Evolutionary conservation across 257 asterid species (phyloP).

Genomic region (Lithospermum erythrorhizon): DNA sequence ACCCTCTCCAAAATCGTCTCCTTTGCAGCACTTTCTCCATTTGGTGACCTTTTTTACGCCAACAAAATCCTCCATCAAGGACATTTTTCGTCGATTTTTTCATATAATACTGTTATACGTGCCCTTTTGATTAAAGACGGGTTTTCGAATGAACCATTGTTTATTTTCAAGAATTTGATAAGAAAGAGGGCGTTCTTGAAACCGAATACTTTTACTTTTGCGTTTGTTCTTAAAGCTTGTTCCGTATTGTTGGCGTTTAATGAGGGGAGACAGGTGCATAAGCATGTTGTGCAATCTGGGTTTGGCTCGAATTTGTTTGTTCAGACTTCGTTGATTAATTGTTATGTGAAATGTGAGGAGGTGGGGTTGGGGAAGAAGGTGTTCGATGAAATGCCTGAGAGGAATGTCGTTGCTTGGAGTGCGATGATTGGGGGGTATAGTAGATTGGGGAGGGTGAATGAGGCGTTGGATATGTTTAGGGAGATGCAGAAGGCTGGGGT

Average conservation of each 20-base stretch:
- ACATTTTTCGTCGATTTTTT: constrained; percentile 38
- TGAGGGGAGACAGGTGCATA: constrained; percentile 63
- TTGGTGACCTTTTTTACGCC: constrained; percentile 44
- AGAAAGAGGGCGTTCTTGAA: constrained; percentile 22
- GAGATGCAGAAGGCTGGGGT: constrained; percentile 55
- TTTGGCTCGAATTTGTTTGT: constrained; percentile 32
- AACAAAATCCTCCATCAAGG: constrained; percentile 30
- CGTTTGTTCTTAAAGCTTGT: constrained; percentile 55
- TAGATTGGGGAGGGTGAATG: constrained; percentile 49
- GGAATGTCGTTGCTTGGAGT: constrained; percentile 63
- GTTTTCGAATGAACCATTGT: constrained; percentile 32
- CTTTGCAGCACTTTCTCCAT: constrained; percentile 38
- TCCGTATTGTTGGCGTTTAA: constrained; percentile 32
- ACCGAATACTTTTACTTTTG: constrained; percentile 51
- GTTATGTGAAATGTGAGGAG: constrained; percentile 50
- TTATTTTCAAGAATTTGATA: constrained; percentile 32
- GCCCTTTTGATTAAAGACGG: constrained; percentile 23
- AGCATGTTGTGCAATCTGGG: constrained; percentile 44
- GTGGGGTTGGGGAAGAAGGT: constrained; percentile 42
- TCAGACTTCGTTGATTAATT: constrained; percentile 52
- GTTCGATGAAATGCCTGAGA: constrained; percentile 61
- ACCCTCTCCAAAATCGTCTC: constrained; percentile 52
- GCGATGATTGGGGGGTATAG: constrained; percentile 54
- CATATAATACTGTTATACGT: constrained; percentile 51
- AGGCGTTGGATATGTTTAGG: constrained; percentile 50